Base-by-base conservation (phyloP, 139 green algal species). In the Chlorella vulgaris region DNA sequence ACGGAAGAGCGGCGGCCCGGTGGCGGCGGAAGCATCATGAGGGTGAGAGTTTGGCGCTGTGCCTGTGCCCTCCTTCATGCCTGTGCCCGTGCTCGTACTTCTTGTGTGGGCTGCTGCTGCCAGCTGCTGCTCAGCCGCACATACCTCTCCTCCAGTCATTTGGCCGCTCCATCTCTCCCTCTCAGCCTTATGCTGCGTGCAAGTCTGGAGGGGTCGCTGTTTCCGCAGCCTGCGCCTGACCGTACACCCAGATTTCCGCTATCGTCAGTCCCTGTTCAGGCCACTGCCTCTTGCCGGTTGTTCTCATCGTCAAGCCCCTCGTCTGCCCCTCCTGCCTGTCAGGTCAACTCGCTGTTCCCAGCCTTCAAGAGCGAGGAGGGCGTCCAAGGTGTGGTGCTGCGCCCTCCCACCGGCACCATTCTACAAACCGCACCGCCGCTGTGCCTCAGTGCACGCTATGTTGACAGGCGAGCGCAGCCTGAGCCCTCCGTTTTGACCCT, bases 271-370 rank as follows among this genome's bases (percentile, higher is more conserved):
- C n/a, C n/a, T n/a, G n/a, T 36, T 15, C 60, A 1, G 24, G 28
- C 35, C 28, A 33, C 10, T n/a, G n/a, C n/a, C 63, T 6, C 4
- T 13, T 39, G 5, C 61, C 39, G 61, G n/a, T n/a, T n/a, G n/a
- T n/a, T n/a, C n/a, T n/a, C n/a, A n/a, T n/a, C n/a, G n/a, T n/a
- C n/a, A n/a, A n/a, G n/a, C n/a, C n/a, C n/a, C n/a, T n/a, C n/a
- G n/a, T n/a, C n/a, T n/a, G n/a, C n/a, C n/a, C n/a, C n/a, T n/a
- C 40, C 33, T 69, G 53, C n/a, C n/a, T n/a, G n/a, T n/a, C 51
- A 85, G 62, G 47, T 87, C 18, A 33, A 86, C 51, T 82, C 66
- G 4, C 83, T 87, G 10, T 87, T 87, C 70, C 83, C 83, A 4
- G 71, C 65, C 4, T 22, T 79, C 38, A 83, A 87, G 29, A 86